Conservation (phyloP, 495 filamentous ascomycete genomes). For the Penicillium fimorum region DNA sequence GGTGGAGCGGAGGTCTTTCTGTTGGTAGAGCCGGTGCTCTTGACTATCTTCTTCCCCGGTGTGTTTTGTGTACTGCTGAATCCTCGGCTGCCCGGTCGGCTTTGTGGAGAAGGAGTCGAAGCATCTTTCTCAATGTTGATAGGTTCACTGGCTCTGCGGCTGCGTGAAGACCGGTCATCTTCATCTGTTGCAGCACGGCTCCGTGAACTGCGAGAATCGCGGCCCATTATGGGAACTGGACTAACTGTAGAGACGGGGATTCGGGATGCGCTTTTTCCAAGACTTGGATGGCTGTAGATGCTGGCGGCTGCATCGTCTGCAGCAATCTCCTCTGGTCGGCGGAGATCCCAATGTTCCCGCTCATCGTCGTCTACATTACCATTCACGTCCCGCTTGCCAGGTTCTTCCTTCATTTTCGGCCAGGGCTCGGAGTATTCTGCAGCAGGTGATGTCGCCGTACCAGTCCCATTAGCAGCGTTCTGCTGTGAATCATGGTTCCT, state of each 20-base stretch:
- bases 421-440: slow-evolving; percentile 38
- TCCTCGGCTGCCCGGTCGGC: slow-evolving; percentile 46
- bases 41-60: slow-evolving; percentile 42
- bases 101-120: slow-evolving; percentile 44
- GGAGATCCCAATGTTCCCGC: slow-evolving; percentile 64
- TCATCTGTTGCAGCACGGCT: slow-evolving; percentile 49
- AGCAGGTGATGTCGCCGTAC: slow-evolving; percentile 31
- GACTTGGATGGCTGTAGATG: slow-evolving; percentile 43
- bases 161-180: slow-evolving; percentile 59
- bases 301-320: slow-evolving; percentile 53
- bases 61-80: slow-evolving; percentile 31
- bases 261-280: slow-evolving; percentile 60
- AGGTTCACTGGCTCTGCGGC: slow-evolving; percentile 72
- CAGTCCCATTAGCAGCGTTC: slow-evolving; percentile 30
- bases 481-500: slow-evolving; percentile 51
- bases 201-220: slow-evolving; percentile 65
- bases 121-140: slow-evolving; percentile 55
- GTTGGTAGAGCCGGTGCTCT: slow-evolving; percentile 39
- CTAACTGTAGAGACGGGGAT: slow-evolving; percentile 82
- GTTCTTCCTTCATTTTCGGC: slow-evolving; percentile 40
- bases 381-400: slow-evolving; percentile 41
- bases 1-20: slow-evolving; percentile 46
- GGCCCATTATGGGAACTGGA: slow-evolving; percentile 74
- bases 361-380: slow-evolving; percentile 31
- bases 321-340: slow-evolving; percentile 77